Evolutionary conservation across 2,329 filamentous ascomycete genomes (phyloP), one percentile per base, ranked within the genome.

Genomic region (Lasiodiplodia theobromae): DNA sequence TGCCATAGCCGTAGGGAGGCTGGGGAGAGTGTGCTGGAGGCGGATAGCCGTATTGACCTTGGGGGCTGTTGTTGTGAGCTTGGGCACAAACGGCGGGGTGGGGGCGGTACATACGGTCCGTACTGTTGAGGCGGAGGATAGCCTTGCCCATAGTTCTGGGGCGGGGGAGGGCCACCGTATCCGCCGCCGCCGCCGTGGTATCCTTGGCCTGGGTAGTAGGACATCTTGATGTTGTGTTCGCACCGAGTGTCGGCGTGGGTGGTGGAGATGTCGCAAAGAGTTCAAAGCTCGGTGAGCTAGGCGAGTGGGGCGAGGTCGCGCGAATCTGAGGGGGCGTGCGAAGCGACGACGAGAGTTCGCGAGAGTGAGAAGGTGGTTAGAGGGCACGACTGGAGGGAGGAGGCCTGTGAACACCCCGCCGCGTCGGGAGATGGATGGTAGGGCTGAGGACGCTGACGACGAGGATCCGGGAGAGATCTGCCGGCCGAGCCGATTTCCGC

Each of bases 131-230:
- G 67, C 44, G 69, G 69, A 25, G 72, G 71, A 52, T 72, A 72
- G 28, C 71, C 71, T 37, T 71, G 65, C n/a, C 67, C 67, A 37
- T 69, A 70, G 52, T 54, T 58, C 44, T 67, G 76, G 70, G 79
- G 80, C 65, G 78, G 81, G 52, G 80, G 81, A 38, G 81, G 80
- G 6, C 75, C 75, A 65, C 77, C 77, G 70, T 82, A 82, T 62
- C 78, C 74, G 21, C 69, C 69, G 28, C 28, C 28, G 25, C 28
- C 28, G 25, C 66, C 65, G 74, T 82, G 77, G 71, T 80, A 80
- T 70, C 78, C 74, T 73, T 81, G 80, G 60, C 80, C 80, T 53
- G 80, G 80, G 68, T 76, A 82, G 71, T 79, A 79, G 58, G 78
- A 82, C 80, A 82, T 82, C 28, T 23, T 40, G n/a, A 44, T 38